These are phyloP conservation scores for Starmerella davenportii DNA, from an alignment of 805 yeast genomes.

Conservation along the genomic window DNA sequence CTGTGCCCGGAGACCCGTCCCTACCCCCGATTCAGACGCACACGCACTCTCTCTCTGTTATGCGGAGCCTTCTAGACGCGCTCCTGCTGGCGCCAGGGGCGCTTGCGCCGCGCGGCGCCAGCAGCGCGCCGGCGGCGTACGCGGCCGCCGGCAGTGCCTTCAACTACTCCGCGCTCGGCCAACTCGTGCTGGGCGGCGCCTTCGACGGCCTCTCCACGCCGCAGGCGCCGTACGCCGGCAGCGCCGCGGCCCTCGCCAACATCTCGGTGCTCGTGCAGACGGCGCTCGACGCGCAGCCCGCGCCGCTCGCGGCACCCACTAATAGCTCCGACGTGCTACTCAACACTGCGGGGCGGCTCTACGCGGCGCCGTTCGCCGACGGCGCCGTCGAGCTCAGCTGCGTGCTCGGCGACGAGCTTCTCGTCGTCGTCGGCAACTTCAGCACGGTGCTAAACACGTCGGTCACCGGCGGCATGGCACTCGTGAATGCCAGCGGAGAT, in stretches of 20 bases:
- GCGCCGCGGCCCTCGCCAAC: not conserved
- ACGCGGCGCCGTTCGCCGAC: not conserved
- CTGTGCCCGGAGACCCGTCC: too few species aligned
- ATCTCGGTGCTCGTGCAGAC: not conserved
- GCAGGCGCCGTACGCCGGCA: not conserved
- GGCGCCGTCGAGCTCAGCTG: conserved; percentile 5
- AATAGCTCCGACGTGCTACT: not conserved
- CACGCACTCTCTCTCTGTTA: too few species aligned
- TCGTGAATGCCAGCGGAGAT: not conserved
- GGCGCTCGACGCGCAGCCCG: not conserved
- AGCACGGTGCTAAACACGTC: conserved; percentile 4
- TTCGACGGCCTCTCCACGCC: conserved; percentile 21
- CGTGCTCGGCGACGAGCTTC: conserved; percentile 9
- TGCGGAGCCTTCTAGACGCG: too few species aligned
- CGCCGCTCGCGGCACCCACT: not conserved
- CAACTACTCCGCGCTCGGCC: conserved; percentile 6
- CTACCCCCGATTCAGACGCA: too few species aligned
- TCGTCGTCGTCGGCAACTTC: conserved; percentile 15
- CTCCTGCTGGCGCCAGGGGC: too few species aligned
- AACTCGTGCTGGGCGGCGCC: conserved; percentile 10
- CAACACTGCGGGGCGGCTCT: not conserved
- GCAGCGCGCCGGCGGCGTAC: not conserved
- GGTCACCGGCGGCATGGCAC: conserved; percentile 5
- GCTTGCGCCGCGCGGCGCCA: too few species aligned
- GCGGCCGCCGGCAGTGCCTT: not conserved